Percentiles rank a stretch among this genome's conserved stretches.
Evolutionary conservation across 495 filamentous ascomycete species (phyloP).

Genomic region (Penicillium longicatenatum): DNA sequence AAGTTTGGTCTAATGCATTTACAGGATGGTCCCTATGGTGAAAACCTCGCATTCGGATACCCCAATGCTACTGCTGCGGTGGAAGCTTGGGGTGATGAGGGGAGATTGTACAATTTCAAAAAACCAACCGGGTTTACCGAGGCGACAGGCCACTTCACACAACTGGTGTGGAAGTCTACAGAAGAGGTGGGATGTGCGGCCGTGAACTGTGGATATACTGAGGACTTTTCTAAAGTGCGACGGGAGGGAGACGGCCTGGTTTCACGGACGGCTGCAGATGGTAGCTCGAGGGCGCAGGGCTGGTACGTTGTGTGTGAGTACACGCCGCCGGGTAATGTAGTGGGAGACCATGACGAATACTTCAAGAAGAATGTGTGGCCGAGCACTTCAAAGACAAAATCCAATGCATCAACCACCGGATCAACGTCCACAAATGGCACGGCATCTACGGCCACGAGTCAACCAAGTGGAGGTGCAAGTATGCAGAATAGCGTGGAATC

Average conservation of each 20-base stretch:
- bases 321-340: conserved; percentile 70
- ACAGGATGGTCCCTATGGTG: conserved; percentile 68
- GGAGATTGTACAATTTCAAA: conserved; percentile 58
- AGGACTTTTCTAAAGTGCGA: conserved; percentile 3
- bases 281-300: conserved; percentile 44
- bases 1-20: neutral
- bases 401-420: conserved; percentile 2
- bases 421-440: neutral
- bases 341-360: conserved; percentile 56
- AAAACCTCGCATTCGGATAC: conserved; percentile 77
- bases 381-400: conserved; percentile 17
- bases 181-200: conserved; percentile 69
- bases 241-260: conserved; percentile 18
- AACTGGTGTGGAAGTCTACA: conserved; percentile 78
- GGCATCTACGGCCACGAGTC: conserved; percentile 12
- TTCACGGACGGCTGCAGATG: conserved; percentile 9
- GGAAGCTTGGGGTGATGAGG: conserved; percentile 69
- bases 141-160: conserved; percentile 81
- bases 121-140: conserved; percentile 57
- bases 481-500: conserved; percentile 5
- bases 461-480: conserved; percentile 9
- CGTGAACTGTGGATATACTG: conserved; percentile 53
- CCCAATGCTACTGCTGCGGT: conserved; percentile 59
- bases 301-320: conserved; percentile 87
- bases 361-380: conserved; percentile 43